phyloP scores from a whole-genome alignment of 2,329 filamentous ascomycete species.

The Microcera coccophila region DNA sequence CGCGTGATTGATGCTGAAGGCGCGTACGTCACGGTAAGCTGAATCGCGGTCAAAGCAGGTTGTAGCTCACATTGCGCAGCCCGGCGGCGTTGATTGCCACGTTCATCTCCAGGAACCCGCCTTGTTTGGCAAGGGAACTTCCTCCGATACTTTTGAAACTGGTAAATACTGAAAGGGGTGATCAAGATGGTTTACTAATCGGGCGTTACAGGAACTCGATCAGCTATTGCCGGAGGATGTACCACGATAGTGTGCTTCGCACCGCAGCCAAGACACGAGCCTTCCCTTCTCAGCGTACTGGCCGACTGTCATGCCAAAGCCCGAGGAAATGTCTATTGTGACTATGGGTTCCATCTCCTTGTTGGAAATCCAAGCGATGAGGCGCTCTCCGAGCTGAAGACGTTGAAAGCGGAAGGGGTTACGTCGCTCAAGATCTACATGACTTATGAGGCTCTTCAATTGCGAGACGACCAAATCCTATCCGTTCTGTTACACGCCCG shows the following conservation, averaged over 20 bases:
- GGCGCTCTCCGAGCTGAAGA: constrained; percentile 39
- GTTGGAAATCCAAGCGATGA: constrained; percentile 41
- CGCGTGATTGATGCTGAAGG: constrained; percentile 8
- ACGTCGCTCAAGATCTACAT: constrained; percentile 51
- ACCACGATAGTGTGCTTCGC: constrained; percentile 59
- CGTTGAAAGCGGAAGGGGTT: constrained; percentile 37
- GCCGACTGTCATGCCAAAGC: constrained; percentile 46
- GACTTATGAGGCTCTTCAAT: constrained; percentile 48
- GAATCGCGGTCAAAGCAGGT: background rate
- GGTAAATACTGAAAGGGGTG: constrained; percentile 28
- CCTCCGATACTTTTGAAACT: background rate
- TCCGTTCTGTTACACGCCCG: constrained; percentile 43
- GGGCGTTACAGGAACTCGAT: constrained; percentile 43
- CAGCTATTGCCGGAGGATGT: constrained; percentile 55
- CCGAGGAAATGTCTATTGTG: constrained; percentile 45
- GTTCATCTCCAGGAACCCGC: constrained; percentile 30
- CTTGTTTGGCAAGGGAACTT: background rate
- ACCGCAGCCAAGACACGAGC: constrained; percentile 45
- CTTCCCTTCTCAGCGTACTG: constrained; percentile 43
- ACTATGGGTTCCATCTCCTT: constrained; percentile 55
- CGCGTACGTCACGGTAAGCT: constrained; percentile 7
- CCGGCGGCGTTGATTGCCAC: constrained; percentile 39
- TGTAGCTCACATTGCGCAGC: constrained; percentile 15
- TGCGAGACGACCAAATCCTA: constrained; percentile 47
- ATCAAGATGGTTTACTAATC: constrained; percentile 24